Evolutionary conservation across 179 eudicot genomes (phyloP).

Genomic region (Sideroxylon spinosum): DNA sequence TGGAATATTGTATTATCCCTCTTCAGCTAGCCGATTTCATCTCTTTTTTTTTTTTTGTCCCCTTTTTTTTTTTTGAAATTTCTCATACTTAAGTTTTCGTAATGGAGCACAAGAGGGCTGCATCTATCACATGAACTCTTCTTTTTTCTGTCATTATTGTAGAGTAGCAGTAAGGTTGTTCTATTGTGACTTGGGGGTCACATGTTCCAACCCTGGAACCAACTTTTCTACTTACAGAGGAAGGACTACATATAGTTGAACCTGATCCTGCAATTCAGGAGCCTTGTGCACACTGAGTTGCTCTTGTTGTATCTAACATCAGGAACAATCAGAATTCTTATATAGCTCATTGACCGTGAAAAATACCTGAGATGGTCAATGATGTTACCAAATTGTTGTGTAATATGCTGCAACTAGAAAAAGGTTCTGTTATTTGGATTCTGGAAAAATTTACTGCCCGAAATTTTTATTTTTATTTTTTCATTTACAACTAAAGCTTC

Average conservation of each 20-base stretch:
- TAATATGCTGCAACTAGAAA: background rate
- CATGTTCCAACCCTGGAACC: too few species aligned
- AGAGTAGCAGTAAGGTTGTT: too few species aligned
- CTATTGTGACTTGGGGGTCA: too few species aligned
- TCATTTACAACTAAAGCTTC: background rate
- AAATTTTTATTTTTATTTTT: background rate
- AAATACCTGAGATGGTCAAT: slow-evolving; percentile 6
- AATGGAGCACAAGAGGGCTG: background rate
- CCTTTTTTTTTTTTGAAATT: background rate
- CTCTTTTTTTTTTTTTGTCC: background rate
- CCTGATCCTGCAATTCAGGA: too few species aligned
- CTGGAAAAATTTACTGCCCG: background rate
- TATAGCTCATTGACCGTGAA: slow-evolving; percentile 8
- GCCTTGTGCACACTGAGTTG: background rate
- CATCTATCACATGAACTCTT: background rate
- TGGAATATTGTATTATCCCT: background rate
- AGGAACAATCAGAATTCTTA: background rate
- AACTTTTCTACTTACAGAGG: too few species aligned
- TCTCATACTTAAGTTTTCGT: background rate
- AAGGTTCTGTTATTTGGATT: background rate
- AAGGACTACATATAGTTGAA: too few species aligned
- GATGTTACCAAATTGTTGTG: background rate
- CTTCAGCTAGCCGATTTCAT: too few species aligned
- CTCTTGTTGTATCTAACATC: background rate
- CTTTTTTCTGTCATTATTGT: too few species aligned